Percentiles rank a stretch among this genome's conserved stretches.
Conservation (phyloP, 2,329 filamentous ascomycete species). For the Leptosphaerulina australis region DNA sequence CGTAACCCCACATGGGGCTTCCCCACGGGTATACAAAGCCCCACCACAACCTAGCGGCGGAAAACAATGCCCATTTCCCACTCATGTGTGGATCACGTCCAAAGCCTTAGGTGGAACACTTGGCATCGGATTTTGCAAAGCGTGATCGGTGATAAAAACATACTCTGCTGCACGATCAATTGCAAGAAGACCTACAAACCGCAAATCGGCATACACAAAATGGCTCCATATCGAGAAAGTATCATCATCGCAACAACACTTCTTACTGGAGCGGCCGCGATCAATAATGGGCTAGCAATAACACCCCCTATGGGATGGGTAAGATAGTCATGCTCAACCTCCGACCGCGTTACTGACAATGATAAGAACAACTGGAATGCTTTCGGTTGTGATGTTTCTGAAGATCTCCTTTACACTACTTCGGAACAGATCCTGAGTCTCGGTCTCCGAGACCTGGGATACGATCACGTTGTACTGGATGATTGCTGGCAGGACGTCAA, state of each 20-base stretch:
- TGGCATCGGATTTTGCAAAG: conserved; percentile 11
- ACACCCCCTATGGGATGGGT: conserved; percentile 36
- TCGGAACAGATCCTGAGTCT: conserved; percentile 31
- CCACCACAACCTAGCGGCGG: conserved; percentile 26
- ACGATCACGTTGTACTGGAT: conserved; percentile 63
- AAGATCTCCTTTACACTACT: conserved; percentile 35
- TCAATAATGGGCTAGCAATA: conserved; percentile 33
- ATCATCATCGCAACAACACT: conserved; percentile 20
- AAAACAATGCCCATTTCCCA: conserved; percentile 25
- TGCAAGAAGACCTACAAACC: neutral
- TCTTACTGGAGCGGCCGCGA: conserved; percentile 25
- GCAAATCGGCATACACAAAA: neutral
- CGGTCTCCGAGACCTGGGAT: conserved; percentile 38
- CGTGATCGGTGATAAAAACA: conserved; percentile 5
- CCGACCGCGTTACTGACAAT: neutral
- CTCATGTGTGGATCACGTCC: conserved; percentile 9
- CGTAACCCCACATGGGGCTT: conserved; percentile 13
- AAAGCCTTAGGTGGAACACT: conserved; percentile 8
- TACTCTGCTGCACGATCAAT: conserved; percentile 4
- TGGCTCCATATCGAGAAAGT: conserved; percentile 19
- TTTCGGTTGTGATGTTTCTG: conserved; percentile 37
- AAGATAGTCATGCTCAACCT: neutral
- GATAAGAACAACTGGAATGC: conserved; percentile 35
- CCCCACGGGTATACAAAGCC: conserved; percentile 10
- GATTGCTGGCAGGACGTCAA: conserved; percentile 62